Conservation (phyloP, 1,139 yeast species). For the Blastobotrys niveus region DNA sequence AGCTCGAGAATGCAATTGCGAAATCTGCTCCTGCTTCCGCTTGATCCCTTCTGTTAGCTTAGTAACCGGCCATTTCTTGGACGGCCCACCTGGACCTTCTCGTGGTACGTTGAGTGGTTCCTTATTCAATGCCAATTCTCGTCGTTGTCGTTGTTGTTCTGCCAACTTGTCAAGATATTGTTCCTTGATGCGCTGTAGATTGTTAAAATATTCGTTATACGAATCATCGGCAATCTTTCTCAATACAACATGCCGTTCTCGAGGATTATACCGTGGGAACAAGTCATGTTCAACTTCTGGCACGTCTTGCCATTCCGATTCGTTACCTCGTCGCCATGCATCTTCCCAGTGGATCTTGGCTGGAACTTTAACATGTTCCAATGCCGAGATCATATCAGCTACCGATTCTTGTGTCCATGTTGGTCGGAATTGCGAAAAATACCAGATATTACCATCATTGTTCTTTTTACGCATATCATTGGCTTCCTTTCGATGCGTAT, state of each 20-base stretch:
- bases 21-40: conserved; percentile 7
- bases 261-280: conserved; percentile 57
- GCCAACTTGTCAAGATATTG: conserved; percentile 10
- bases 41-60: conserved; percentile 12
- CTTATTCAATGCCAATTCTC: conserved; percentile 1
- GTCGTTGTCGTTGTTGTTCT: conserved; percentile 7
- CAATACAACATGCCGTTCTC: conserved; percentile 58
- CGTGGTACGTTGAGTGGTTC: conserved; percentile 1
- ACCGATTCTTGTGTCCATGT: conserved; percentile 88
- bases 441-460: conserved; percentile 76
- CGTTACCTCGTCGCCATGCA: conserved; percentile 80
- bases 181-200: conserved; percentile 7
- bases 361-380: conserved; percentile 43
- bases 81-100: conserved; percentile 17
- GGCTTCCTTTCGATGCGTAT: conserved; percentile 53
- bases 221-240: conserved; percentile 45
- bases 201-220: conserved; percentile 10
- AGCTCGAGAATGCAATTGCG: conserved; percentile 14
- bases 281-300: conserved; percentile 53
- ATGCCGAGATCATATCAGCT: conserved; percentile 71
- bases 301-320: conserved; percentile 48
- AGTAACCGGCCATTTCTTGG: conserved; percentile 12
- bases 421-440: conserved; percentile 70
- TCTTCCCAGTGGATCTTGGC: conserved; percentile 68
- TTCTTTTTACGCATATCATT: conserved; percentile 65